Evolutionary conservation across 441 rosid species (phyloP).

Genomic region (Euphorbia corollata): DNA sequence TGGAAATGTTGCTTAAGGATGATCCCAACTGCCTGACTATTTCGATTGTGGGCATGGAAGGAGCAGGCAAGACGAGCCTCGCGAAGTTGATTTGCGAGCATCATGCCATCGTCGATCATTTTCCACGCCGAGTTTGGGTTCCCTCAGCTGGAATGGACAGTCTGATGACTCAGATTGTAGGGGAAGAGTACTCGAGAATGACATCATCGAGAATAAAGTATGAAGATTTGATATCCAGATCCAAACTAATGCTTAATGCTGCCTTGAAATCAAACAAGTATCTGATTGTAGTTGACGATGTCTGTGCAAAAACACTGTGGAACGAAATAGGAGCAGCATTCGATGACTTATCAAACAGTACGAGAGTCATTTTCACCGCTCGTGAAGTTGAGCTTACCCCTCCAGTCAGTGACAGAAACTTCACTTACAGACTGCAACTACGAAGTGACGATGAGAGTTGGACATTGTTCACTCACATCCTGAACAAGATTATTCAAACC

Average conservation of each 20-base stretch:
- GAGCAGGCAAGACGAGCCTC: neutral
- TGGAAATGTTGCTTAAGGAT: constrained; percentile 1
- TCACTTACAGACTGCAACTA: constrained; percentile 4
- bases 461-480: neutral
- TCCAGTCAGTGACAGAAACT: neutral
- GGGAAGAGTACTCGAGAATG: constrained; percentile 4
- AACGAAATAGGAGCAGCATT: neutral
- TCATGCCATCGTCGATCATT: neutral
- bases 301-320: neutral
- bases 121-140: neutral
- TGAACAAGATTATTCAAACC: neutral
- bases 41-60: constrained; percentile 6
- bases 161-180: neutral
- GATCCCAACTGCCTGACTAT: constrained; percentile 7
- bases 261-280: neutral
- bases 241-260: too few species aligned
- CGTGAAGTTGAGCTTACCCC: neutral
- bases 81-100: neutral
- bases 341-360: neutral
- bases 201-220: too few species aligned
- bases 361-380: neutral
- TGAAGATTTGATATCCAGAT: too few species aligned
- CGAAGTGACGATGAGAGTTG: neutral
- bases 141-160: neutral
- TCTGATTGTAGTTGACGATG: neutral